A percentile compares a stretch with the other conserved stretches of the same genome.
Evolutionary conservation across 306 rosid species (phyloP).

Genomic region (Rosa chinensis): DNA sequence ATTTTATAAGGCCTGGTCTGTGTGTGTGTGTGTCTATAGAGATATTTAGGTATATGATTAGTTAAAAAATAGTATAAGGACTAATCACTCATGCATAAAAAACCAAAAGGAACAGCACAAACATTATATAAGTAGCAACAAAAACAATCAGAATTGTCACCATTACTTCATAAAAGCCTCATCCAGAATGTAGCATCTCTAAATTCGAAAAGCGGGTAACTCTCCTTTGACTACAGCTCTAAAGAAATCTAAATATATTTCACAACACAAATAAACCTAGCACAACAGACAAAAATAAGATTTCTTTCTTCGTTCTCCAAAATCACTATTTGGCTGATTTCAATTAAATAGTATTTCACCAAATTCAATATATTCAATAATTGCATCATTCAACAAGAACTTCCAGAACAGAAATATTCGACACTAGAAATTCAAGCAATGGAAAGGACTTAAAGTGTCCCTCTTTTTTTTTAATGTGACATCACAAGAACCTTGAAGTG

Average conservation of each 20-base stretch:
- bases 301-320: slow-evolving; percentile 2
- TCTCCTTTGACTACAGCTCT: slow-evolving; percentile 4
- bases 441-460: not conserved
- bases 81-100: not conserved
- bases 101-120: not conserved
- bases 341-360: not conserved
- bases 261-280: not conserved
- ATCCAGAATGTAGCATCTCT: not conserved
- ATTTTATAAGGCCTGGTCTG: not conserved
- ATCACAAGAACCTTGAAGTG: not conserved
- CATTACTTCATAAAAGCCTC: not conserved
- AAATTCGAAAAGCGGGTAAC: not conserved
- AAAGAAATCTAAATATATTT: not conserved
- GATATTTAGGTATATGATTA: not conserved
- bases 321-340: not conserved
- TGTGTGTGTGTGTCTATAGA: not conserved
- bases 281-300: not conserved
- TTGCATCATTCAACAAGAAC: not conserved
- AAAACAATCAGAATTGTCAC: not conserved
- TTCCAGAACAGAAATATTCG: not conserved
- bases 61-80: not conserved
- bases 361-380: not conserved
- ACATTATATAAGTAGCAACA: not conserved
- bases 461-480: not conserved
- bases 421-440: not conserved